Percentiles rank a stretch among this genome's conserved stretches.
Evolutionary conservation across 1,139 yeast species (phyloP).

Genomic region (Zhuliangozyma blackwelliae): DNA sequence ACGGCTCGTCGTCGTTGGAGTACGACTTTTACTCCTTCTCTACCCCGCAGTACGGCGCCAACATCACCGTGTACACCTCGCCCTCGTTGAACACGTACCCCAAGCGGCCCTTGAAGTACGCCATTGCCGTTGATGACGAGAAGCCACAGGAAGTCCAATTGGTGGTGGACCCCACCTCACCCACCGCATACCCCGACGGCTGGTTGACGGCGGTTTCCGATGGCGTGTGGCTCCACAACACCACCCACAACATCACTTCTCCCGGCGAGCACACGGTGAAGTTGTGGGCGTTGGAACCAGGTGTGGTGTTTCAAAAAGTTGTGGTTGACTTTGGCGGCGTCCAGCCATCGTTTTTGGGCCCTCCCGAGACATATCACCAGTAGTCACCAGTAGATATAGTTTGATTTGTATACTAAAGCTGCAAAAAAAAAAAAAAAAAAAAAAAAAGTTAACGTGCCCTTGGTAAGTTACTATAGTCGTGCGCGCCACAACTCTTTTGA

Average conservation of each 20-base stretch:
- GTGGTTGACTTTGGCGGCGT: slow-evolving; percentile 15
- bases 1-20: slow-evolving; percentile 12
- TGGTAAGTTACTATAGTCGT: too few relatives aligned
- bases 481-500: too few relatives aligned
- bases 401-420: too few relatives aligned
- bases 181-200: slow-evolving; percentile 11
- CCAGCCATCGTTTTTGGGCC: slow-evolving; percentile 12
- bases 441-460: too few relatives aligned
- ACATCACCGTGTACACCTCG: slow-evolving; percentile 11
- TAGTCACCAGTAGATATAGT: too few relatives aligned
- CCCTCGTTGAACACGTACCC: slow-evolving; percentile 14
- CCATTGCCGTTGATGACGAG: slow-evolving; percentile 13
- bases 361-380: slow-evolving; percentile 13
- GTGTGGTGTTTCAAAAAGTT: slow-evolving; percentile 11
- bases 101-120: slow-evolving; percentile 13
- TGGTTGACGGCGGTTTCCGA: slow-evolving; percentile 15
- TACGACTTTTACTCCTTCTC: slow-evolving; percentile 13
- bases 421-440: too few relatives aligned
- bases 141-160: slow-evolving; percentile 12
- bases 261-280: slow-evolving; percentile 13
- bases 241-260: slow-evolving; percentile 10
- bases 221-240: slow-evolving; percentile 12
- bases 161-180: slow-evolving; percentile 11
- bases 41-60: slow-evolving; percentile 13
- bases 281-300: slow-evolving; percentile 14